Conservation (phyloP, 257 asterid genomes). For the Lycium ferocissimum region DNA sequence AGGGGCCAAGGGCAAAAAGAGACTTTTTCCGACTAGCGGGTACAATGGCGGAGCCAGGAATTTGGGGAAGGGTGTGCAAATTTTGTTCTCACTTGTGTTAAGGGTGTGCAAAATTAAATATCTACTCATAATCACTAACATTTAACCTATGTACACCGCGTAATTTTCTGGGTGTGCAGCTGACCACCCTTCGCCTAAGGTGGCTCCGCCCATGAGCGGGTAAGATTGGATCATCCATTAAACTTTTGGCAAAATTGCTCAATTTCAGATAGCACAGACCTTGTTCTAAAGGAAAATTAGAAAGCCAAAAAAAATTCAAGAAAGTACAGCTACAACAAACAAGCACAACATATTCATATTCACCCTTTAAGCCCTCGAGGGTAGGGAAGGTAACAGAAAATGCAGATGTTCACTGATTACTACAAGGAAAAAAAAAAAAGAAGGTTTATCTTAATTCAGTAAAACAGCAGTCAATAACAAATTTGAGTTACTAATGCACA, state of each 20-base stretch:
- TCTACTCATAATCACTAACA: too few relatives aligned
- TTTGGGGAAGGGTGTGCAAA: too few relatives aligned
- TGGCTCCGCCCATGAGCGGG: neutral
- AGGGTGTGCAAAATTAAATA: too few relatives aligned
- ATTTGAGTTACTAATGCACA: neutral
- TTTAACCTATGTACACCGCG: too few relatives aligned
- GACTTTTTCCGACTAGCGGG: neutral
- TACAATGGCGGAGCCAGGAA: too few relatives aligned
- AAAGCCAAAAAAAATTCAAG: neutral
- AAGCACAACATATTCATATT: neutral
- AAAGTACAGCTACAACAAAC: neutral
- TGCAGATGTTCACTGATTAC: neutral
- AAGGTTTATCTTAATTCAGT: neutral
- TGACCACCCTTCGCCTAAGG: too few relatives aligned
- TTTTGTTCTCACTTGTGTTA: too few relatives aligned
- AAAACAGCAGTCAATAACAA: neutral
- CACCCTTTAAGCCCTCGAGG: neutral
- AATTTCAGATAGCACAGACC: conserved; percentile 10
- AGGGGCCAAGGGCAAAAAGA: neutral
- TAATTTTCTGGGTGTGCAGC: too few relatives aligned
- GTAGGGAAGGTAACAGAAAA: neutral
- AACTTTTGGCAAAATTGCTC: neutral
- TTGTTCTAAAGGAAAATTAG: neutral
- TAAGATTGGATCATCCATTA: neutral
- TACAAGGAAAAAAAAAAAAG: neutral